These are phyloP conservation scores for Plasmodium gallinaceum DNA, from an alignment of 169 alveolate genomes.

Conservation along the genomic window DNA sequence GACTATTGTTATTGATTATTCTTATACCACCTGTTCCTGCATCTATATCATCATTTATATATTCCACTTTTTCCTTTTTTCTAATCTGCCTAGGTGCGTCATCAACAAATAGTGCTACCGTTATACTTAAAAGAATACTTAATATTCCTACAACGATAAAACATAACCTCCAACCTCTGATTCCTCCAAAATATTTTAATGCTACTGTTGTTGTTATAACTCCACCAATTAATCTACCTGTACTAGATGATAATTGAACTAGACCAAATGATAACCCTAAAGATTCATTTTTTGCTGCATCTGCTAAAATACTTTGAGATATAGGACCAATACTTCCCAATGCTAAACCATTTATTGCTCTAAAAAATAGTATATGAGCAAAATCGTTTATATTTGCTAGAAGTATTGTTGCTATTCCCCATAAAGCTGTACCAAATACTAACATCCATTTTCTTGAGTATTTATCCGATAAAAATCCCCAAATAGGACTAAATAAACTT, in stretches of 20 bases:
- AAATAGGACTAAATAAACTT: constrained; percentile 89
- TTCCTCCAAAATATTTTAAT: constrained; percentile 81
- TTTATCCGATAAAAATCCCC: constrained; percentile 93
- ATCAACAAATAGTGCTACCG: constrained; percentile 85
- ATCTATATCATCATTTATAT: constrained; percentile 12
- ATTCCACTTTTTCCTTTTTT: constrained; percentile 31
- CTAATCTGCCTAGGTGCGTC: constrained; percentile 85
- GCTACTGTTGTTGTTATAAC: constrained; percentile 90
- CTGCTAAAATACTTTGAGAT: constrained; percentile 90
- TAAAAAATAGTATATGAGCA: constrained; percentile 84
- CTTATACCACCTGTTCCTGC: neutral
- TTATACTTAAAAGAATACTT: constrained; percentile 82
- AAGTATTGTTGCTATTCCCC: constrained; percentile 89
- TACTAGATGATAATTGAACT: constrained; percentile 88
- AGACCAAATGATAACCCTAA: constrained; percentile 88
- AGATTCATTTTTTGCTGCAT: constrained; percentile 82
- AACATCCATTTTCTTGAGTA: constrained; percentile 89
- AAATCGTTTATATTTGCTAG: constrained; percentile 86
- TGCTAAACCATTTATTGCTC: constrained; percentile 89
- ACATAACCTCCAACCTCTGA: constrained; percentile 89
- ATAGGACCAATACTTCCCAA: constrained; percentile 90
- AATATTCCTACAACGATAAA: constrained; percentile 86
- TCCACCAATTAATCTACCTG: constrained; percentile 90
- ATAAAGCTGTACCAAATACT: constrained; percentile 88
- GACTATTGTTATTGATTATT: constrained; percentile 3